These are phyloP conservation scores for Coniophora puteana DNA, from an alignment of 1,284 basidiomycete genomes.

Conservation along the genomic window DNA sequence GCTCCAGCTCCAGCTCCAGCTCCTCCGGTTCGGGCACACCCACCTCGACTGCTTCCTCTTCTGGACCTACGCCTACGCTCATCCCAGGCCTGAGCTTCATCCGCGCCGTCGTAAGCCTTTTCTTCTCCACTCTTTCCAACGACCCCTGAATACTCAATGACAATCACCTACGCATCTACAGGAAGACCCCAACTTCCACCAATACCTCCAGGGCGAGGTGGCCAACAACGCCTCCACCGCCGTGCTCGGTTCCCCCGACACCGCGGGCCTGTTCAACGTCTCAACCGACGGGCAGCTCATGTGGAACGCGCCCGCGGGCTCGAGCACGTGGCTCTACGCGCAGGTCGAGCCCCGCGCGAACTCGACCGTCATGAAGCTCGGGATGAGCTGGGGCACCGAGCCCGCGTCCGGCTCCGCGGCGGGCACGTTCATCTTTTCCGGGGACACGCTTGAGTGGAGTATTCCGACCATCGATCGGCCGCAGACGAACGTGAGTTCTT, in stretches of 20 bases:
- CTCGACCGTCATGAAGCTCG: conserved; percentile 44
- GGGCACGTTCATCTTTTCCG: conserved; percentile 50
- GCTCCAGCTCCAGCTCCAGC: conserved; percentile 20
- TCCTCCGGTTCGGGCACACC: conserved; percentile 21
- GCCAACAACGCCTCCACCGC: conserved; percentile 42
- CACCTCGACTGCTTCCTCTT: conserved; percentile 31
- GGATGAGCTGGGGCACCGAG: conserved; percentile 44
- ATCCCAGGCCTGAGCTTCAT: conserved; percentile 53
- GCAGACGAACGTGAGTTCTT: conserved; percentile 43
- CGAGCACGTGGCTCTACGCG: conserved; percentile 39
- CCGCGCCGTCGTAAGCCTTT: conserved; percentile 49
- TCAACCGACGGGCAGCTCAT: conserved; percentile 50
- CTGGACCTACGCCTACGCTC: conserved; percentile 41
- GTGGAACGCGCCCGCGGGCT: conserved; percentile 37
- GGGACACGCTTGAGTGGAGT: conserved; percentile 55
- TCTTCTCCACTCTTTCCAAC: neutral
- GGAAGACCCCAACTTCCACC: conserved; percentile 63
- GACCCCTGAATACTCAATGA: neutral
- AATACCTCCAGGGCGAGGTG: conserved; percentile 54
- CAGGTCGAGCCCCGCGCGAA: conserved; percentile 44
- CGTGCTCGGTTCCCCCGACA: conserved; percentile 45
- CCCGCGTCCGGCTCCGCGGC: conserved; percentile 35
- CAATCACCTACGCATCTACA: conserved; percentile 14
- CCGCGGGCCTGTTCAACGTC: conserved; percentile 55
- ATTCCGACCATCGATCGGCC: conserved; percentile 42